Evolutionary conservation across 768 basidiomycete species (phyloP).

Genomic region (Suillus tomentosus): DNA sequence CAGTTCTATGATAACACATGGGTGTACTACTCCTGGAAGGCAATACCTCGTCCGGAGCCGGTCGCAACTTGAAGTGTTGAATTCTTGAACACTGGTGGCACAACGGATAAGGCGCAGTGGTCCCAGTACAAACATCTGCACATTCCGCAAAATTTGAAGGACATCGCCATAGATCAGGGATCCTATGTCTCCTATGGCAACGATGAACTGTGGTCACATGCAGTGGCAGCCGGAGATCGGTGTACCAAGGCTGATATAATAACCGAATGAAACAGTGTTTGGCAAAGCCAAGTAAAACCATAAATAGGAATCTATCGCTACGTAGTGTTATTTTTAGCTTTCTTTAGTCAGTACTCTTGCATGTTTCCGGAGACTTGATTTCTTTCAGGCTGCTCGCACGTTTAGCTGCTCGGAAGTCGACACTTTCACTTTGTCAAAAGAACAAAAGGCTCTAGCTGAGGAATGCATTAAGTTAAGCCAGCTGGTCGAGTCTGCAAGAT

Average conservation of each 20-base stretch:
- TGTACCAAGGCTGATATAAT: background rate
- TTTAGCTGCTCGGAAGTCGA: slow-evolving; percentile 86
- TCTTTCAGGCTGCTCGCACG: slow-evolving; percentile 58
- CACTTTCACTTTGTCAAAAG: slow-evolving; percentile 83
- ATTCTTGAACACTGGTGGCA: too few relatives aligned
- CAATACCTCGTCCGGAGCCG: too few relatives aligned
- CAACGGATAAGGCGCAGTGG: background rate
- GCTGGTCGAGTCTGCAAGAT: slow-evolving; percentile 51
- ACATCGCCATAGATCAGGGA: background rate
- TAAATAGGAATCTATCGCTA: too few relatives aligned
- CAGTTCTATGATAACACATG: too few relatives aligned
- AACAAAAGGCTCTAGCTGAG: slow-evolving; percentile 87
- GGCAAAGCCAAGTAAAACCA: too few relatives aligned
- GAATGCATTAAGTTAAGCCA: slow-evolving; percentile 69
- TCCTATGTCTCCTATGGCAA: background rate
- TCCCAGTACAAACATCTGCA: slow-evolving; percentile 3
- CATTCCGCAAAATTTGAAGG: background rate
- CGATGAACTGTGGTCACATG: background rate
- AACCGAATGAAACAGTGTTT: background rate
- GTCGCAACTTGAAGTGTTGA: too few relatives aligned
- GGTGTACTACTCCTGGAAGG: too few relatives aligned
- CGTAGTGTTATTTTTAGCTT: too few relatives aligned
- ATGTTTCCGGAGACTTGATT: slow-evolving; percentile 58
- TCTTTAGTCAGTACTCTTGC: too few relatives aligned
- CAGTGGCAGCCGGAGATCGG: background rate